phyloP scores from a whole-genome alignment of 2,329 filamentous ascomycete genomes.

The Neofusicoccum parvum region DNA sequence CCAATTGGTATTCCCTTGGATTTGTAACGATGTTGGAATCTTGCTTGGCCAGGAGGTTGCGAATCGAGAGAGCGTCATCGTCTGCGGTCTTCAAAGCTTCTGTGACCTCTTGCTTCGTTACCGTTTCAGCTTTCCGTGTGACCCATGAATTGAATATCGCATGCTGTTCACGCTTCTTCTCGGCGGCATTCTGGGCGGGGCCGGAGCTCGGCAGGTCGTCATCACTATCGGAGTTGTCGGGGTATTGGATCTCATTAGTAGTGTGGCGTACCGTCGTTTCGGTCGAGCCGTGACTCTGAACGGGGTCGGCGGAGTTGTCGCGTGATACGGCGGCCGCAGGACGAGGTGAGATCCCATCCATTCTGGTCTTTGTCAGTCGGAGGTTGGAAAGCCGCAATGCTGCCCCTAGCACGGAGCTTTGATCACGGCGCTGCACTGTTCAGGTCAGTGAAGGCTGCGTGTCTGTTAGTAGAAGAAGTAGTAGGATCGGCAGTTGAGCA shows the following conservation, averaged over 20 bases:
- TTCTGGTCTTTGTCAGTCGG: no score
- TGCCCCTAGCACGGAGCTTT: background rate
- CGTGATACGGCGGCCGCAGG: no score
- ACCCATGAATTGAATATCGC: slow-evolving; percentile 46
- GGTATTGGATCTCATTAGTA: slow-evolving; percentile 12
- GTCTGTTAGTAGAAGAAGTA: background rate
- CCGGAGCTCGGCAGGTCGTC: slow-evolving; percentile 24
- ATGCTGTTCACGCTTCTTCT: slow-evolving; percentile 46
- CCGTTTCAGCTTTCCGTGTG: slow-evolving; percentile 45
- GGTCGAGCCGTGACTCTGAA: no score
- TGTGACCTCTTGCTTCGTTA: slow-evolving; percentile 44
- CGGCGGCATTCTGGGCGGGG: slow-evolving; percentile 31
- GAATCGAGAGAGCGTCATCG: slow-evolving; percentile 55
- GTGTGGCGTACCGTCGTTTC: background rate
- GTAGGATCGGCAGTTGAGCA: background rate
- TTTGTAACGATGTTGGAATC: slow-evolving; percentile 66
- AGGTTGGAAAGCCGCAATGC: no score
- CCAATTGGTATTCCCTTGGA: slow-evolving; percentile 87
- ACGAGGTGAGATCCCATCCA: no score
- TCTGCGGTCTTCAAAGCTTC: slow-evolving; percentile 30
- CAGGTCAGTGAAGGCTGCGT: background rate
- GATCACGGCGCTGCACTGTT: background rate
- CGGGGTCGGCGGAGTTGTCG: no score
- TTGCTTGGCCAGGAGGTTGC: slow-evolving; percentile 56
- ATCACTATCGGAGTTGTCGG: slow-evolving; percentile 31